These are phyloP conservation scores for Monosporozyma aerobia DNA, from an alignment of 805 yeast species.

Conservation along the genomic window DNA sequence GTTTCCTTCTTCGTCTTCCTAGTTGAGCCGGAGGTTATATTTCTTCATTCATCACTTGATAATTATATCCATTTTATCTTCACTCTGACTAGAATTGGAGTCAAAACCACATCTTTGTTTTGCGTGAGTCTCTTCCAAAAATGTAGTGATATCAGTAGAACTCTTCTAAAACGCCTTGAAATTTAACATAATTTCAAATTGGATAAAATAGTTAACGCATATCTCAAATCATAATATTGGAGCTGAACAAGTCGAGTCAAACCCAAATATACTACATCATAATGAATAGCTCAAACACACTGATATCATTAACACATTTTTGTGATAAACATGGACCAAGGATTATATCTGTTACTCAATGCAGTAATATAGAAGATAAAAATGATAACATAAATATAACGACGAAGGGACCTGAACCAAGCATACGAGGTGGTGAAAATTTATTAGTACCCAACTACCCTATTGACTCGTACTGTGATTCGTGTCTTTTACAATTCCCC, in stretches of 20 bases:
- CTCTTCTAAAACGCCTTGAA: not conserved
- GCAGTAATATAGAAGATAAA: not conserved
- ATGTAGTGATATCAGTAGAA: not conserved
- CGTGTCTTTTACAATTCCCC: constrained; percentile 52
- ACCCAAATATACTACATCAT: not conserved
- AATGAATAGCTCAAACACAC: constrained; percentile 7
- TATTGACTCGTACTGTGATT: constrained; percentile 44
- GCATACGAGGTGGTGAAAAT: constrained; percentile 11
- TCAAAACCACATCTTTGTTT: no score
- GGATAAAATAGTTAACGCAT: not conserved
- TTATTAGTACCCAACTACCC: constrained; percentile 34
- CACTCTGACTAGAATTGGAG: no score
- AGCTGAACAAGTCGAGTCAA: not conserved
- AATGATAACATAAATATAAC: not conserved
- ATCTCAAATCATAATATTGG: not conserved
- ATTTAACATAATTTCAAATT: not conserved
- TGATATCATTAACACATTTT: constrained; percentile 52
- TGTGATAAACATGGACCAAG: constrained; percentile 75
- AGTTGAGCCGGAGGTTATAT: no score
- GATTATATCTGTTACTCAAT: constrained; percentile 54
- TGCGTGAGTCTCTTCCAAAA: no score
- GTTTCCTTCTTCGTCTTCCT: no score
- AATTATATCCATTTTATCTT: no score
- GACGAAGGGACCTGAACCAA: not conserved
- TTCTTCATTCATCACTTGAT: no score